Base-by-base conservation (phyloP, 2,329 filamentous ascomycete genomes). In the Alternaria ventricosa region DNA sequence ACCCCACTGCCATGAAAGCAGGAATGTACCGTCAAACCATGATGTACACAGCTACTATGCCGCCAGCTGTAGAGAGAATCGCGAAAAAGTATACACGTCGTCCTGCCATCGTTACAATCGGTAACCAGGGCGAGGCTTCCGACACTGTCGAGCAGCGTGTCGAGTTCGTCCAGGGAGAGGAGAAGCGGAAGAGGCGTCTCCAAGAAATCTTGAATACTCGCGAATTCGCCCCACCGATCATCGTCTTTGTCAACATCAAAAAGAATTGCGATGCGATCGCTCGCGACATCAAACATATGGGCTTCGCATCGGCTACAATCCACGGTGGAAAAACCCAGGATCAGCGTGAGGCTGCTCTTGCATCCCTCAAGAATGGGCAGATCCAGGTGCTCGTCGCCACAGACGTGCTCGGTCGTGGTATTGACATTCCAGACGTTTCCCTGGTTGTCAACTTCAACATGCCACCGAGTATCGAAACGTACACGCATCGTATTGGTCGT, bases 1-100 rank as follows among this genome's bases (percentile, higher is more conserved):
- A 98, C 76, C 85, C 92, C 0, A 84, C 87, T 60, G 89, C 90
- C n/a, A 98, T 98, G 95, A 90, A 89, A 72, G 87, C 88, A 61
- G 91, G 92, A 73, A 83, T 97, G 2, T 98, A 98, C 83, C 87
- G 96, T 63, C 95, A 99, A 81, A 99, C 96, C 0, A 99, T 99
- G 96, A 99, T 99, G 96, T 99, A 98, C 88, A 98, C 96, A 69
- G 96, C 96, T 57, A 99, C 96, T 27, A 99, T 99, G 96, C 94
- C 96, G 2, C 84, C 92, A 0, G 89, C 92, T 0, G 92, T 99
- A 15, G 96, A 99, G 79, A 92, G 92, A 66, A 98, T 99, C 68
- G 96, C 96, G n/a, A 91, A 94, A 73, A 97, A 97, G 78, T 99
- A 99, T 77, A 88, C 98, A 15, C 92, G 95, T 1, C 89, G 96